Base-by-base conservation (phyloP, 2,329 filamentous ascomycete species). In the Claviceps quebecensis region DNA sequence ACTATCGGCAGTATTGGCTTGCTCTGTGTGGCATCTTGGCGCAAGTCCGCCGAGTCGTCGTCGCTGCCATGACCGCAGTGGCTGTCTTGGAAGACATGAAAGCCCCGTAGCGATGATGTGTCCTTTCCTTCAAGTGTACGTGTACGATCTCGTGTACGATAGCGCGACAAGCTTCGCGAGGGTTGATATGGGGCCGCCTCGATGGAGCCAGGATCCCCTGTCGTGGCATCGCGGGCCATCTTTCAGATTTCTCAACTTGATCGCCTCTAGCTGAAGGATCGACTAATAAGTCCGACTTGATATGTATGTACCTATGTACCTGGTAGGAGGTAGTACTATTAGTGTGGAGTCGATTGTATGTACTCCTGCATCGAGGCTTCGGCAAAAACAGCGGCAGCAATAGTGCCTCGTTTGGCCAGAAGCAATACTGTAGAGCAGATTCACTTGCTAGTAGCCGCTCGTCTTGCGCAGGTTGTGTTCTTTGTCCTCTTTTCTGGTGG, bases 61-160 rank as follows among this genome's bases (percentile, higher is more conserved):
- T 46, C 51, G 55, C 53, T 44, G 48, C 40, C 22, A 19, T 29
- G 17, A 39, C 22, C 49, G 48, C 23, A 43, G 38, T 34, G 29
- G 48, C 17, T 49, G 53, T 61, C 60, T 44, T 55, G 55, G 53
- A 59, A 67, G 38, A 66, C 58, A 36, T 67, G 60, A 50, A 68
- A 65, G 2, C 58, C 55, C 8, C 56, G 58, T 7, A 51, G 40
- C 41, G 64, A 61, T 22, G 65, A 66, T 9, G 66, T 56, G 56
- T 65, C 68, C 48, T 66, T 68, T 34, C 65, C 66, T 5, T 65
- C 60, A 22, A 67, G 59, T 36, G 50, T 59, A 51, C 61, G 59
- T 36, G 50, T 59, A 51, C 61, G 65, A 50, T 63, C 58, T 51
- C 61, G 59, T 36, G 50, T 59, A 51, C 61, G 65, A 50, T 63